Percentiles rank a stretch among this genome's conserved stretches.
These are phyloP conservation scores for Fomitopsis serialis DNA, from an alignment of 768 basidiomycete species.

Conservation along the genomic window DNA sequence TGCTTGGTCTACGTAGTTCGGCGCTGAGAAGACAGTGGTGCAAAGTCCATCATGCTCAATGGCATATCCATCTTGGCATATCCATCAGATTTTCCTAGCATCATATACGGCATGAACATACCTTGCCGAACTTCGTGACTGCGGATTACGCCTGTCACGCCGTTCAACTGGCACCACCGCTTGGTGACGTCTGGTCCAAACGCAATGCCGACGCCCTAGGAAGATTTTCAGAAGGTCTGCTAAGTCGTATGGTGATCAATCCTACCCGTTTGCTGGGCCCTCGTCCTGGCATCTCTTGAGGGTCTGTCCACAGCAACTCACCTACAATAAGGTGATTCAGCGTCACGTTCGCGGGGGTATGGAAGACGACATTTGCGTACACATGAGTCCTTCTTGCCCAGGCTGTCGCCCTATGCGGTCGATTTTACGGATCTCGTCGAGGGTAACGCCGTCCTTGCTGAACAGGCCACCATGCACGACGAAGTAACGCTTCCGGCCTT, in stretches of 20 bases:
- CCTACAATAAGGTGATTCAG: too few relatives aligned
- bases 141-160: conserved; percentile 83
- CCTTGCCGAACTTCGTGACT: conserved; percentile 96
- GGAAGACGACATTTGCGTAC: conserved; percentile 39
- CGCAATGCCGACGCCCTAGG: conserved; percentile 86
- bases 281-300: conserved; percentile 81
- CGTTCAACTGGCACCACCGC: conserved; percentile 83
- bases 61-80: conserved; percentile 74
- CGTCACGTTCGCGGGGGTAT: conserved; percentile 7
- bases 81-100: neutral
- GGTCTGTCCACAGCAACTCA: conserved; percentile 95
- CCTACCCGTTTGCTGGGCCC: conserved; percentile 93
- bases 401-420: conserved; percentile 86
- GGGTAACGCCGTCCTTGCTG: conserved; percentile 90
- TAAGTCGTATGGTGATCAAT: too few relatives aligned
- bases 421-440: conserved; percentile 89
- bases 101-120: conserved; percentile 19
- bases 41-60: conserved; percentile 93
- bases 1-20: conserved; percentile 90
- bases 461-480: conserved; percentile 96
- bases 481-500: conserved; percentile 85
- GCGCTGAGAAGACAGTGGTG: conserved; percentile 93
- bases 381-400: conserved; percentile 93
- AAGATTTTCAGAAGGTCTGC: conserved; percentile 5
- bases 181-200: conserved; percentile 95